Evolutionary conservation across 2,329 filamentous ascomycete species (phyloP).

Genomic region (Aureobasidium pullulans): DNA sequence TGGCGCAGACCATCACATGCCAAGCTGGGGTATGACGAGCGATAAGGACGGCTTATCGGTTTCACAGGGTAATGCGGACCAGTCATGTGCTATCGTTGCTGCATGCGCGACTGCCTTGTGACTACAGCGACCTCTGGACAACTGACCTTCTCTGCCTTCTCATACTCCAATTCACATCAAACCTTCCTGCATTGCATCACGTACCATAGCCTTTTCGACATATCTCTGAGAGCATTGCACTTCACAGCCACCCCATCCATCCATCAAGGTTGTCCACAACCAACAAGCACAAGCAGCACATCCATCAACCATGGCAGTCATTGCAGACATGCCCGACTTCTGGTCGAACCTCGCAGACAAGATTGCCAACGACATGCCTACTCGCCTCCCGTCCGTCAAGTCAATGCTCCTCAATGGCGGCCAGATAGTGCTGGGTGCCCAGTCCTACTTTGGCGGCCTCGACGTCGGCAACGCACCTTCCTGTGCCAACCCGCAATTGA

Average conservation of each 20-base stretch:
- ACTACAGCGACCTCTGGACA: background rate
- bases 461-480: conserved; percentile 14
- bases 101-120: background rate
- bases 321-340: background rate
- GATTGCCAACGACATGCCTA: background rate
- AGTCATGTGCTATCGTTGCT: conserved; percentile 6
- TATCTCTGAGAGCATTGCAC: too few species aligned
- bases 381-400: background rate
- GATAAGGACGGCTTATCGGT: conserved; percentile 3
- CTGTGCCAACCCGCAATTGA: conserved; percentile 42
- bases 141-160: background rate
- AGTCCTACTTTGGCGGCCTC: background rate
- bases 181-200: too few species aligned
- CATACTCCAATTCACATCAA: background rate
- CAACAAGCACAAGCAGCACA: background rate
- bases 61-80: background rate
- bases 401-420: conserved; percentile 8
- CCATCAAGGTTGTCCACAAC: conserved; percentile 1
- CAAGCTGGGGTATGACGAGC: background rate
- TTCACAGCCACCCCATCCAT: background rate
- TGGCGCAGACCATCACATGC: background rate
- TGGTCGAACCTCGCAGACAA: conserved; percentile 12
- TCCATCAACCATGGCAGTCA: background rate
- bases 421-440: conserved; percentile 2
- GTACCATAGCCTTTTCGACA: too few species aligned